Conservation (phyloP, 2,329 filamentous ascomycete genomes). For the Colletotrichum chrysophilum region DNA sequence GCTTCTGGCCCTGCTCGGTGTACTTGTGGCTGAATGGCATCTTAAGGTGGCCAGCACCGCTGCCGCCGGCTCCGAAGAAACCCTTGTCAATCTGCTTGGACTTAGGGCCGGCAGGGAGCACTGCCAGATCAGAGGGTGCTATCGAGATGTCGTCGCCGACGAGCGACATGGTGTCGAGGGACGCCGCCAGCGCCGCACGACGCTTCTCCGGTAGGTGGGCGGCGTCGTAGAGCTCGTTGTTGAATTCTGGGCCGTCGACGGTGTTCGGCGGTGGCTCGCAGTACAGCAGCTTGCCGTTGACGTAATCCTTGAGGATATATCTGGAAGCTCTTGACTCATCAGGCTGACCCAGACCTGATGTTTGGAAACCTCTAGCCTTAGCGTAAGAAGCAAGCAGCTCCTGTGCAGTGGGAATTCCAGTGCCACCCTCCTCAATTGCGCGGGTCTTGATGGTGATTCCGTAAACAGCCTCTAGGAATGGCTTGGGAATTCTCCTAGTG, state of each 20-base stretch:
- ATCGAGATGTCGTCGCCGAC: conserved; percentile 36
- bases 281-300: conserved; percentile 92
- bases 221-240: conserved; percentile 85
- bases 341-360: conserved; percentile 85
- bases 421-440: conserved; percentile 90
- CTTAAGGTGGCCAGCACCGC: conserved; percentile 69
- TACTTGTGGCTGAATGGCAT: conserved; percentile 93
- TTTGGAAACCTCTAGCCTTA: conserved; percentile 86
- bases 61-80: conserved; percentile 76
- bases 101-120: conserved; percentile 70
- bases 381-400: conserved; percentile 90
- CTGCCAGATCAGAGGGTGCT: conserved; percentile 52
- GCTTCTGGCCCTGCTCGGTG: conserved; percentile 79
- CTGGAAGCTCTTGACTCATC: conserved; percentile 92
- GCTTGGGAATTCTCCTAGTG: conserved; percentile 82
- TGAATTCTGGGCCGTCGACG: conserved; percentile 79
- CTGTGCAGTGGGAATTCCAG: conserved; percentile 80
- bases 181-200: conserved; percentile 65
- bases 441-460: conserved; percentile 86
- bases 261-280: conserved; percentile 83
- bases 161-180: conserved; percentile 52
- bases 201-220: conserved; percentile 83
- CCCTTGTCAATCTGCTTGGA: conserved; percentile 80
- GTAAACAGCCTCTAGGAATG: conserved; percentile 91
- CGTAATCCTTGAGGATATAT: conserved; percentile 94